Percentiles rank a stretch among this genome's conserved stretches.
Evolutionary conservation across 805 yeast genomes (phyloP).

Genomic region (Hanseniaspora mollemarum): DNA sequence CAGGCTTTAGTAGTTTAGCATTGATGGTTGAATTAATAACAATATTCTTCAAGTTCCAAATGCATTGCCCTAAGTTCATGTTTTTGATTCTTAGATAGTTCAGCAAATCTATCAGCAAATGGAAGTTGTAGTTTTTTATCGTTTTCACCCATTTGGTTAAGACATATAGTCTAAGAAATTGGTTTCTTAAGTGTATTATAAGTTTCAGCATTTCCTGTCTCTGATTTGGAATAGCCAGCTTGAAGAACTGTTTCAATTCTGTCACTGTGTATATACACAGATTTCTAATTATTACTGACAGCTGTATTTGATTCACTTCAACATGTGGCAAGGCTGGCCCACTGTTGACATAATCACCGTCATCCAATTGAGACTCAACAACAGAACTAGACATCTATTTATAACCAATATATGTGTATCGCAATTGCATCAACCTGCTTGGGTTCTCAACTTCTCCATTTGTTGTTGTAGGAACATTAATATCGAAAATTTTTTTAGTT

Average conservation of each 20-base stretch:
- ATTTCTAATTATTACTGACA: slow-evolving; percentile 27
- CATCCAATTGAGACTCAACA: background rate
- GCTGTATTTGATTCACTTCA: slow-evolving; percentile 28
- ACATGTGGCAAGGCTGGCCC: slow-evolving; percentile 28
- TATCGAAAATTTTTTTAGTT: background rate
- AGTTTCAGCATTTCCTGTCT: slow-evolving; percentile 60
- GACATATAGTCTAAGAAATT: slow-evolving; percentile 74
- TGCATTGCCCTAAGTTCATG: slow-evolving; percentile 49
- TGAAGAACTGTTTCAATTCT: slow-evolving; percentile 29
- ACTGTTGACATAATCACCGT: background rate
- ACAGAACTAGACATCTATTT: background rate
- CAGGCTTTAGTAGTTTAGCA: slow-evolving; percentile 89
- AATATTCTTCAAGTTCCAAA: slow-evolving; percentile 57
- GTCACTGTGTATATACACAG: slow-evolving; percentile 27
- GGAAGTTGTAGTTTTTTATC: slow-evolving; percentile 52
- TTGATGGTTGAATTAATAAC: slow-evolving; percentile 46
- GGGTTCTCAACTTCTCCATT: background rate
- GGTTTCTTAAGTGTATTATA: slow-evolving; percentile 64
- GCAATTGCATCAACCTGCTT: no score
- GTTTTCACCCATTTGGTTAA: slow-evolving; percentile 75
- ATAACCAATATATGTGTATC: no score
- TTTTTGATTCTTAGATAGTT: slow-evolving; percentile 80
- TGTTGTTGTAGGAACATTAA: background rate
- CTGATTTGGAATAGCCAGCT: slow-evolving; percentile 31
- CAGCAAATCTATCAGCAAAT: slow-evolving; percentile 68